Percentiles rank a stretch among this genome's conserved stretches.
phyloP scores from a whole-genome alignment of 176 grass and related monocot genomes.

The Oryza punctata region DNA sequence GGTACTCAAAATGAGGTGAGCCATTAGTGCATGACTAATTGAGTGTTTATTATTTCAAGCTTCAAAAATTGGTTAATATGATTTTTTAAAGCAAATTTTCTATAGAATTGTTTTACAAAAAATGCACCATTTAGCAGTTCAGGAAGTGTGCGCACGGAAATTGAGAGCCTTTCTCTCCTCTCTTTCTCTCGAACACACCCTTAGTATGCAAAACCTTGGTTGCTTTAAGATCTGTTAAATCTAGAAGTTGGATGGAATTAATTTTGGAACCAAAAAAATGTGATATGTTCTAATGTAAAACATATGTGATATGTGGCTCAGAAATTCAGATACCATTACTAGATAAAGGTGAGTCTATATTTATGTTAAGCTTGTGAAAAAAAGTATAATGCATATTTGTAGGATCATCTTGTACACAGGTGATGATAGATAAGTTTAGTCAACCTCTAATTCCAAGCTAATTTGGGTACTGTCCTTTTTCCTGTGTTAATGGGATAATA shows the following conservation, averaged over 20 bases:
- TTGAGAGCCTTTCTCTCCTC: no score
- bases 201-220: background rate
- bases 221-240: background rate
- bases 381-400: background rate
- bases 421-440: background rate
- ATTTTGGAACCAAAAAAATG: background rate
- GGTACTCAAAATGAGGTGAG: no score
- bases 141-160: no score
- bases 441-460: background rate
- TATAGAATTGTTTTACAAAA: no score
- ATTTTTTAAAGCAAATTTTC: no score
- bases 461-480: background rate
- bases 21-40: no score
- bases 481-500: background rate
- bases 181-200: no score
- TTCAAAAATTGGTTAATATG: no score
- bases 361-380: conserved; percentile 4
- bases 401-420: background rate
- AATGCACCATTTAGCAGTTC: no score
- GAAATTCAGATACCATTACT: background rate
- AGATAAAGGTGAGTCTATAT: background rate
- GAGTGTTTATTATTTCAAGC: no score
- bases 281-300: background rate
- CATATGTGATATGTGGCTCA: background rate
- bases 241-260: background rate